Base-by-base conservation (phyloP, 345 rosid species). In the Kandelia obovata region DNA sequence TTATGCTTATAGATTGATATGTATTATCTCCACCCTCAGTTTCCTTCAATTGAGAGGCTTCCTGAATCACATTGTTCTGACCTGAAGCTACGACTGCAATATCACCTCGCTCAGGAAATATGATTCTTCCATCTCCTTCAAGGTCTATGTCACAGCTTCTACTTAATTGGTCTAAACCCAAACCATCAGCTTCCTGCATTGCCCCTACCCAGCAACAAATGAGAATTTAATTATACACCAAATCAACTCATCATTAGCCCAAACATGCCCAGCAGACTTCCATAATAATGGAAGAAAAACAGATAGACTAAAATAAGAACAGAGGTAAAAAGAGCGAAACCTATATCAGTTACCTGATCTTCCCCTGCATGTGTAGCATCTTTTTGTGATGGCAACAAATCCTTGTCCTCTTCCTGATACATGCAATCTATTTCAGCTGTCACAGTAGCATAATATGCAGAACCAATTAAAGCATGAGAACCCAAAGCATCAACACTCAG, bases 191-290 rank as follows among this genome's bases (percentile, higher is more conserved):
- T 77, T 84, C 96, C 96, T 93, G 97, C 96, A 91, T 85, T 80
- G 82, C 82, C 89, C 98, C 98, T 88, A 85, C 88, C 94, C 82
- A 89, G 88, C 78, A 87, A 82, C 81, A 86, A 89, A 88, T 88
- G 89, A 88, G 91, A 86, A 85, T 66, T 78, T 78, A 74, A 83
- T 85, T 75, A 89, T 78, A 78, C 78, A 79, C 77, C 77, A 71
- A 79, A 77, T 52, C 66, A 55, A 76, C 58, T 79, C 61, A 72
- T 64, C 47, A 53, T 51, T 43, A 37, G 57, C 43, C 71, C 71
- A 66, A 46, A 65, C 49, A 70, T 71, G 37, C 67, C 68, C 58
- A 59, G 61, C 53, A 59, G 69, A 69, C 32, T 37, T 43, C 65
- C 73, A 66, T 37, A 31, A 61, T 10, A 51, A 55, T 32, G 7